Conservation (phyloP, 257 asterid species). For the Cinchona pubescens region DNA sequence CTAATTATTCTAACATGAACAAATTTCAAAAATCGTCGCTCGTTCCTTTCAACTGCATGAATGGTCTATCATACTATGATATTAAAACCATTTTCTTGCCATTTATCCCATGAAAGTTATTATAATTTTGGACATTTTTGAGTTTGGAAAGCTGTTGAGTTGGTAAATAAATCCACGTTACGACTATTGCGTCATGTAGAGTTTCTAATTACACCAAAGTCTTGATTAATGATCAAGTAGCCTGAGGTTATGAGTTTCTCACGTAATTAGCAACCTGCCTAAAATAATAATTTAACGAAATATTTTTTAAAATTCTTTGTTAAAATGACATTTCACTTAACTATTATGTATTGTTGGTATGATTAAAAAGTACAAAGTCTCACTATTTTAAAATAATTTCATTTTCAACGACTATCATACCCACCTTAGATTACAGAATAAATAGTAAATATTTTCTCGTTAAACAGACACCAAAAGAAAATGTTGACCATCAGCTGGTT, state of each 20-base stretch:
- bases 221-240: not conserved
- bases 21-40: not conserved
- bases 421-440: too few species aligned
- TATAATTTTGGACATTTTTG: not conserved
- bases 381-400: too few species aligned
- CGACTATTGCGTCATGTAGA: not conserved
- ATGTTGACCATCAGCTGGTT: not conserved
- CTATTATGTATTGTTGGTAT: too few species aligned
- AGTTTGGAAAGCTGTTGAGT: not conserved
- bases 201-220: too few species aligned
- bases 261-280: conserved; percentile 4
- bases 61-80: not conserved
- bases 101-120: too few species aligned
- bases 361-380: too few species aligned
- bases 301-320: too few species aligned
- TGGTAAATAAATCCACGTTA: conserved; percentile 1
- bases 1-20: not conserved
- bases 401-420: too few species aligned
- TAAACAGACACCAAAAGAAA: too few species aligned
- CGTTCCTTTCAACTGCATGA: not conserved
- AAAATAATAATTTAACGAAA: not conserved
- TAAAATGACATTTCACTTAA: too few species aligned
- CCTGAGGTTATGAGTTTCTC: not conserved
- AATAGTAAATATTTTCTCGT: too few species aligned
- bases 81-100: not conserved